These are phyloP conservation scores for Yamadazyma blattariae DNA, from an alignment of 1,139 yeast genomes.

Conservation along the genomic window DNA sequence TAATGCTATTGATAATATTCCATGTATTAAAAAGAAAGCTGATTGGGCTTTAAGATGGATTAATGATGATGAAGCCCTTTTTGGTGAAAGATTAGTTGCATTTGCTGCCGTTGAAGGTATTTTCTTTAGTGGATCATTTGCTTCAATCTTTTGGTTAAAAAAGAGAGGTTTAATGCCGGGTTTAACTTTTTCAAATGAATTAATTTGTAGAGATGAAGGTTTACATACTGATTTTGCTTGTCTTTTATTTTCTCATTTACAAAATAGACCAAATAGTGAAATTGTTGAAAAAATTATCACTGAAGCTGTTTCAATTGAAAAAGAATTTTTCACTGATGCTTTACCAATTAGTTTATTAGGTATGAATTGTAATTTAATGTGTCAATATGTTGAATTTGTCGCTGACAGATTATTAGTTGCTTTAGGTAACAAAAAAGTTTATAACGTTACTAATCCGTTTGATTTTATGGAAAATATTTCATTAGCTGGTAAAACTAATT, in stretches of 20 bases:
- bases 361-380: constrained; percentile 89
- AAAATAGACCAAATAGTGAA: constrained; percentile 77
- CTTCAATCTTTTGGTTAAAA: constrained; percentile 97
- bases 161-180: constrained; percentile 99
- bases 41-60: constrained; percentile 99
- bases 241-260: constrained; percentile 86
- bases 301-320: constrained; percentile 94
- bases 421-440: constrained; percentile 85
- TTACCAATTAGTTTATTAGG: constrained; percentile 89
- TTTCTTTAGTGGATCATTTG: constrained; percentile 96
- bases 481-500: constrained; percentile 96
- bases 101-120: constrained; percentile 99
- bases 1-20: constrained; percentile 92
- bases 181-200: constrained; percentile 91
- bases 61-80: constrained; percentile 77
- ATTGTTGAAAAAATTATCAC: constrained; percentile 83
- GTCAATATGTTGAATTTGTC: constrained; percentile 95
- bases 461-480: constrained; percentile 99
- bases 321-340: constrained; percentile 91
- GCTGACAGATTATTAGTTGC: constrained; percentile 93
- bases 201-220: constrained; percentile 98
- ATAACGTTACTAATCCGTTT: constrained; percentile 89
- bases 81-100: constrained; percentile 94
- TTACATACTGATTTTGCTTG: constrained; percentile 98
- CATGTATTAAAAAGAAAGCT: constrained; percentile 93